Evolutionary conservation across 345 rosid species (phyloP).

Genomic region (Schrenkiella parvula): DNA sequence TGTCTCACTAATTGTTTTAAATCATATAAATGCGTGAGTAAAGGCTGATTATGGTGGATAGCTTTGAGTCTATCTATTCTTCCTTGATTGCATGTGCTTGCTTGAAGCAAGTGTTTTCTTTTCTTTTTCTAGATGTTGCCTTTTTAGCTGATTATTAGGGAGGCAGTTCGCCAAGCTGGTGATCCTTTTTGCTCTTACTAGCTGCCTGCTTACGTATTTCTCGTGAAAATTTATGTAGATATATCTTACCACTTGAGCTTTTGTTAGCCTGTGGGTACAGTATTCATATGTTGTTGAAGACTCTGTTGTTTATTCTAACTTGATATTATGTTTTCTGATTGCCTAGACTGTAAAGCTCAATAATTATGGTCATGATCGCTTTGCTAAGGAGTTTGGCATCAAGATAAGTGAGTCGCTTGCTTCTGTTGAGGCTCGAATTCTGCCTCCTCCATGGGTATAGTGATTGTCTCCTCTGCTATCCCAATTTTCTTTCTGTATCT

Average conservation of each 20-base stretch:
- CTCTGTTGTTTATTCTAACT: conserved; percentile 1
- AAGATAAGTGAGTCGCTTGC: conserved; percentile 85
- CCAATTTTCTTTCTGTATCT: not conserved
- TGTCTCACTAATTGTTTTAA: not conserved
- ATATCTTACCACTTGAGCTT: not conserved
- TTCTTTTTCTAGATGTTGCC: not conserved
- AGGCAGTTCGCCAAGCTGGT: not conserved
- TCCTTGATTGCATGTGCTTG: not conserved
- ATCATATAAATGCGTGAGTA: not conserved
- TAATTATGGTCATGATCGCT: conserved; percentile 67
- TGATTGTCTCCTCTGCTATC: not conserved
- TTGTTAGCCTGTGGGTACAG: not conserved
- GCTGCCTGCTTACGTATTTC: not conserved
- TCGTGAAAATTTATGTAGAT: not conserved
- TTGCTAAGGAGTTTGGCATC: conserved; percentile 95
- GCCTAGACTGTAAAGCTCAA: conserved; percentile 72
- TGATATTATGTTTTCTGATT: not conserved
- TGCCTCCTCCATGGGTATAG: conserved; percentile 90
- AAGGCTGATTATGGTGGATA: not conserved
- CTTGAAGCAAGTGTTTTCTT: not conserved
- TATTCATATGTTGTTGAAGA: not conserved
- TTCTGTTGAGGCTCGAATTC: conserved; percentile 92
- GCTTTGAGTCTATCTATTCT: not conserved
- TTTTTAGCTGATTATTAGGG: not conserved
- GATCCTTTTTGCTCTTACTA: not conserved